These are phyloP conservation scores for Cochlearia excelsa DNA, from an alignment of 345 rosid genomes.

Conservation along the genomic window DNA sequence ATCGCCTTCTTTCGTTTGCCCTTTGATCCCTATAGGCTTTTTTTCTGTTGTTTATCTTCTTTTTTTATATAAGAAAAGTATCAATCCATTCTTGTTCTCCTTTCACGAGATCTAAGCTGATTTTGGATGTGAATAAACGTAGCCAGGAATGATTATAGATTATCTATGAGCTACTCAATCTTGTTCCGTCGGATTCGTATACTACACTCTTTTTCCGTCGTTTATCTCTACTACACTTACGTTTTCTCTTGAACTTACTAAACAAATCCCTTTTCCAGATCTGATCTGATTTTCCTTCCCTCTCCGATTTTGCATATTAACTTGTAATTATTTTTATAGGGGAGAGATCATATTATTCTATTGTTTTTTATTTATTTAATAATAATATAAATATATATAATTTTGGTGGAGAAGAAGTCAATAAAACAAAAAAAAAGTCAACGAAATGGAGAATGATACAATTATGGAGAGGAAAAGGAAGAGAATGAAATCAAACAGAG, in stretches of 20 bases:
- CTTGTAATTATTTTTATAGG: not conserved
- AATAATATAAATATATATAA: too few relatives aligned
- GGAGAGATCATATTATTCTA: slow-evolving; percentile 1
- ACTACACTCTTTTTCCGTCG: slow-evolving; percentile 89
- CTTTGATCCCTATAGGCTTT: not conserved
- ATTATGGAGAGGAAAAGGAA: slow-evolving; percentile 70
- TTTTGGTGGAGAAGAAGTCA: slow-evolving; percentile 7
- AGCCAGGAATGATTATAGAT: slow-evolving; percentile 43
- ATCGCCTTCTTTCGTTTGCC: slow-evolving; percentile 38
- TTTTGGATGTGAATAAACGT: not conserved
- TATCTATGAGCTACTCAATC: slow-evolving; percentile 56
- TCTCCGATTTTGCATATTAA: not conserved
- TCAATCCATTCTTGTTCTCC: not conserved
- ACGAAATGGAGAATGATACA: slow-evolving; percentile 51
- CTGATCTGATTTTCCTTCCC: not conserved
- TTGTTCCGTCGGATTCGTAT: slow-evolving; percentile 70
- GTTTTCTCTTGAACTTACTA: slow-evolving; percentile 57
- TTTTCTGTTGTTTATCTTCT: slow-evolving; percentile 10
- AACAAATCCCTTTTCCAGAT: slow-evolving; percentile 5
- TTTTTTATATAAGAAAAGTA: slow-evolving; percentile 40
- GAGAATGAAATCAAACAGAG: slow-evolving; percentile 85
- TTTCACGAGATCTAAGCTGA: slow-evolving; percentile 10
- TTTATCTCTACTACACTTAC: slow-evolving; percentile 86
- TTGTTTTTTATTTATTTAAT: not conserved
- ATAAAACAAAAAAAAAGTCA: not conserved